Conservation (phyloP, 768 basidiomycete species). For the Coprinopsis sp. region DNA sequence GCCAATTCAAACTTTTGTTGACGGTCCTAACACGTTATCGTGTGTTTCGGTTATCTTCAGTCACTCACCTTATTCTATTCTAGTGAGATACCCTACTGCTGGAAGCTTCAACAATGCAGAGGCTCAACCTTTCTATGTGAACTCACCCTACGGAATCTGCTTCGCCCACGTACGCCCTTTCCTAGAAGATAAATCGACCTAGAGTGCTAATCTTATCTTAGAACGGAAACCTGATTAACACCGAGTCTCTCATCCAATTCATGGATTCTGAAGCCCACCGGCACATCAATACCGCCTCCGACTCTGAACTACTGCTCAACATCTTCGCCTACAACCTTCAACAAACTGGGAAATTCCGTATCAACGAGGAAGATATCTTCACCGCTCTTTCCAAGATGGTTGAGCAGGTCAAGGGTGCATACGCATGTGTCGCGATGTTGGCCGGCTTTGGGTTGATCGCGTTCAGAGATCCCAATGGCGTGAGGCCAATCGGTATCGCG, state of each 20-base stretch:
- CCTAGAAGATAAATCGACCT: too few species aligned
- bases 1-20: too few species aligned
- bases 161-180: constrained; percentile 80
- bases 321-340: constrained; percentile 97
- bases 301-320: constrained; percentile 95
- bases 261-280: constrained; percentile 96
- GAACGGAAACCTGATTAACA: constrained; percentile 99
- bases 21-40: too few species aligned
- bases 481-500: constrained; percentile 88
- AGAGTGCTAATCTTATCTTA: too few species aligned
- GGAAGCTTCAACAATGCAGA: constrained; percentile 96
- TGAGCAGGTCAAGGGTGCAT: constrained; percentile 85
- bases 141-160: constrained; percentile 99
- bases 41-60: too few species aligned
- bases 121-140: constrained; percentile 99
- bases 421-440: constrained; percentile 98
- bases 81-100: constrained; percentile 97
- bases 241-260: constrained; percentile 75
- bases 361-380: constrained; percentile 99
- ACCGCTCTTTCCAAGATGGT: constrained; percentile 88
- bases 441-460: constrained; percentile 98
- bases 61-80: constrained; percentile 10
- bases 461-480: constrained; percentile 97
- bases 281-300: constrained; percentile 98
- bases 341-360: constrained; percentile 97